Percentiles rank a stretch among this genome's conserved stretches.
Conservation (phyloP, 306 rosid species). For the Oemleria cerasiformis region DNA sequence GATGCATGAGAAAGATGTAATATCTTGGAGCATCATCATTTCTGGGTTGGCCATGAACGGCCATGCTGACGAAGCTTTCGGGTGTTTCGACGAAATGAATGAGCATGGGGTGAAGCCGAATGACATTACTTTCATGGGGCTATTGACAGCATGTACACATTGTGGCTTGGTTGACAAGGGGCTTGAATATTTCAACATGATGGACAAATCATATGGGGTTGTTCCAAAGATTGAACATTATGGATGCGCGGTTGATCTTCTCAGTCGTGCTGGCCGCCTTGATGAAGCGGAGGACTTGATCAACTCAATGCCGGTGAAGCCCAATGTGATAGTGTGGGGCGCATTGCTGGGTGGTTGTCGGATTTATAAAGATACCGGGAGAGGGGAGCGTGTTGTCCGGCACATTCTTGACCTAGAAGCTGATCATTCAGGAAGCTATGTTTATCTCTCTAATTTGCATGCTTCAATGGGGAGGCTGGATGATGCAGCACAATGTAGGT, state of each 20-base stretch:
- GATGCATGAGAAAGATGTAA: slow-evolving; percentile 39
- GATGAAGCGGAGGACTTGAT: slow-evolving; percentile 35
- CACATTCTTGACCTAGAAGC: slow-evolving; percentile 33
- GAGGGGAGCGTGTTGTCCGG: slow-evolving; percentile 28
- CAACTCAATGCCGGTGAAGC: slow-evolving; percentile 29
- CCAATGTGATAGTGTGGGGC: slow-evolving; percentile 45
- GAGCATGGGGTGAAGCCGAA: slow-evolving; percentile 29
- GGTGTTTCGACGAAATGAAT: slow-evolving; percentile 28
- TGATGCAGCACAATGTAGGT: slow-evolving; percentile 37
- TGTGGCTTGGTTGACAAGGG: slow-evolving; percentile 37
- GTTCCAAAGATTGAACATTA: slow-evolving; percentile 37
- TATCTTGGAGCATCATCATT: slow-evolving; percentile 42
- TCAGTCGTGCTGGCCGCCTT: slow-evolving; percentile 37
- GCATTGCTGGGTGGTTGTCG: slow-evolving; percentile 40
- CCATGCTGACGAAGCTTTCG: slow-evolving; percentile 32
- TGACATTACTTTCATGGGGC: slow-evolving; percentile 39
- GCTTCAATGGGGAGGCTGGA: slow-evolving; percentile 36
- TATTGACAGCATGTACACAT: slow-evolving; percentile 40
- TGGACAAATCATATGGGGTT: slow-evolving; percentile 26
- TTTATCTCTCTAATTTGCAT: slow-evolving; percentile 35
- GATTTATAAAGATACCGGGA: slow-evolving; percentile 29
- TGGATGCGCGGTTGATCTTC: slow-evolving; percentile 40
- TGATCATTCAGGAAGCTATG: slow-evolving; percentile 42
- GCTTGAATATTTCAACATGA: slow-evolving; percentile 27
- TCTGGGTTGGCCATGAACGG: slow-evolving; percentile 44